phyloP scores from a whole-genome alignment of 176 grass and related monocot genomes.

The Avena eriantha region DNA sequence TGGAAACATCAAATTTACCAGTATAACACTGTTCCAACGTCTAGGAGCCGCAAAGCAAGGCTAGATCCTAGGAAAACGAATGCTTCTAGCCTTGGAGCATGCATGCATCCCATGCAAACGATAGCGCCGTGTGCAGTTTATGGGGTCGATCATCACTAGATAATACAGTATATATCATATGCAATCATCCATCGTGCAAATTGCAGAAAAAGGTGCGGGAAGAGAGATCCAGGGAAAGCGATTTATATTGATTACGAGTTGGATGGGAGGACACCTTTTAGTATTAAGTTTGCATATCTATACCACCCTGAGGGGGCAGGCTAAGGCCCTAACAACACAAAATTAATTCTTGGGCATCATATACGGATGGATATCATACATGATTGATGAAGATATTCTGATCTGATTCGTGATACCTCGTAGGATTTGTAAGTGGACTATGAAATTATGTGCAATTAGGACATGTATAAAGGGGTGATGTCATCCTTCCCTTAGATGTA shows the following conservation, averaged over 20 bases:
- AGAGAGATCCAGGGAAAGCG: slow-evolving; percentile 12
- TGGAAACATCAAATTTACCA: neutral
- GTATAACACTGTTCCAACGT: slow-evolving; percentile 12
- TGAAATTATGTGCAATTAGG: too few relatives aligned
- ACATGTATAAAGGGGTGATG: too few relatives aligned
- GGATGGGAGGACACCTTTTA: slow-evolving; percentile 4
- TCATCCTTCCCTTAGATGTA: too few relatives aligned
- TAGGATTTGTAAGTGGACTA: too few relatives aligned
- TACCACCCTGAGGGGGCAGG: too few relatives aligned
- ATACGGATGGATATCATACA: neutral
- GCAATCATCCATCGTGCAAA: slow-evolving; percentile 47
- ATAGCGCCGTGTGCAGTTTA: slow-evolving; percentile 14
- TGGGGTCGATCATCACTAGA: slow-evolving; percentile 5
- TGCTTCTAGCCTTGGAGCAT: slow-evolving; percentile 9
- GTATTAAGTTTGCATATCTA: neutral
- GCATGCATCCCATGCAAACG: slow-evolving; percentile 49
- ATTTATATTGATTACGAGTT: neutral
- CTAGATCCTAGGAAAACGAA: slow-evolving; percentile 34
- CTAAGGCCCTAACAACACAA: neutral
- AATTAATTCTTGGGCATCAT: neutral
- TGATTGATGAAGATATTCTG: too few relatives aligned
- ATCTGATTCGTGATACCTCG: too few relatives aligned
- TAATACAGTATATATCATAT: neutral
- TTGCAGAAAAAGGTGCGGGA: slow-evolving; percentile 28
- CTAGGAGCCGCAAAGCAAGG: slow-evolving; percentile 34